Base-by-base conservation (phyloP, 495 filamentous ascomycete species). In the Tetracladium setigerum region DNA sequence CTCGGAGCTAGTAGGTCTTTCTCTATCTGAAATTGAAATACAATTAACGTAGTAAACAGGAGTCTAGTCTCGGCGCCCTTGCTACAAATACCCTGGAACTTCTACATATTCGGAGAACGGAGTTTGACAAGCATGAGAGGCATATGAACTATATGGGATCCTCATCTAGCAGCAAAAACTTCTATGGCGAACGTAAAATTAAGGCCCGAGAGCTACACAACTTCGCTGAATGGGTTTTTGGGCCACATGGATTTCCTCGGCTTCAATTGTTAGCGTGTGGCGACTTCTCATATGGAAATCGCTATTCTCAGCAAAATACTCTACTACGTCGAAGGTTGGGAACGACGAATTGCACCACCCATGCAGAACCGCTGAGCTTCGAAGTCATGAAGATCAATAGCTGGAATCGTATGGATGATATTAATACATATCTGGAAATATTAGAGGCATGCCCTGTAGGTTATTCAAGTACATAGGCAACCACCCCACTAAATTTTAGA, bases 251-350 rank as follows among this genome's bases (percentile, higher is more conserved):
- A n/a, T 38, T 47, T 5, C 44, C 44, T 18, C 6, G 31, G 18
- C 44, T 47, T 19, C 32, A 47, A 31, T 22, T 43, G 15, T 47
- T 47, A 47, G 44, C 44, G 13, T 47, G 19, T 42, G 44, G 44
- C 16, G 44, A 47, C 19, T 47, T 47, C 34, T 43, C 44, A 10
- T 18, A 38, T 41, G 16, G 34, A 47, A 38, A 30, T 39, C 18
- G 44, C 38, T 40, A 40, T 40, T 8, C 10, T 42, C 31, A 27
- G 44, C 31, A 18, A 18, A 47, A 47, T 43, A 47, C 24, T 13
- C 18, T 47, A 14, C 19, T 47, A 8, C n/a, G n/a, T n/a, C n/a
- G n/a, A n/a, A n/a, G n/a, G n/a, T n/a, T n/a, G n/a, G n/a, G n/a
- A n/a, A n/a, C n/a, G n/a, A n/a, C n/a, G n/a, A n/a, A n/a, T n/a